Conservation (phyloP, 2,329 filamentous ascomycete species). For the Tothia fuscella region DNA sequence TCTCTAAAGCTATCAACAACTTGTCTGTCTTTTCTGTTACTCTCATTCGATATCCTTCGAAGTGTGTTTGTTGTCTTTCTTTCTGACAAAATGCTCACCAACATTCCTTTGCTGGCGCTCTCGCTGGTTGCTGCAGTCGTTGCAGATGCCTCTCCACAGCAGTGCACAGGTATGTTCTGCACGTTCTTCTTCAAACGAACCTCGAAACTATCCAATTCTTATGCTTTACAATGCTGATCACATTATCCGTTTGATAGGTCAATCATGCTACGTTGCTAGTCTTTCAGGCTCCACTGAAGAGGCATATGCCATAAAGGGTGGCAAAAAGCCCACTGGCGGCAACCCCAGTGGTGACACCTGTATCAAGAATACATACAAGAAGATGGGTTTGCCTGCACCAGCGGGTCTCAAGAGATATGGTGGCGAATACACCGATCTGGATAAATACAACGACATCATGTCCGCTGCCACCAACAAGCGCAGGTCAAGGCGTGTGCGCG, state of each 20-base stretch:
- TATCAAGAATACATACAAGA: conserved; percentile 1
- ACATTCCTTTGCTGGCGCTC: conserved; percentile 10
- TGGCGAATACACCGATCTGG: not conserved
- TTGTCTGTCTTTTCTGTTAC: too few species aligned
- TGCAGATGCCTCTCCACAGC: not conserved
- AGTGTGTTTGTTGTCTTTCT: conserved; percentile 12
- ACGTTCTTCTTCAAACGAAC: not conserved
- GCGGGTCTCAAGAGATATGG: not conserved
- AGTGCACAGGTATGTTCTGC: not conserved
- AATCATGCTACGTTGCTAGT: conserved; percentile 6
- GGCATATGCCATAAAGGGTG: not conserved
- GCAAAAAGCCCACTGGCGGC: conserved; percentile 3
- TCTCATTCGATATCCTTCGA: too few species aligned
- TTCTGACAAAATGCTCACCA: not conserved
- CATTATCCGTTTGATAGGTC: not conserved
- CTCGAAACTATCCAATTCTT: not conserved
- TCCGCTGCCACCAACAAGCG: too few species aligned
- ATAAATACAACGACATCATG: conserved; percentile 4
- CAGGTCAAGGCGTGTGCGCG: too few species aligned
- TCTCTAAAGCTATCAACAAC: too few species aligned
- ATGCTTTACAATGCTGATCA: not conserved
- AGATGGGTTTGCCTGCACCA: conserved; percentile 3
- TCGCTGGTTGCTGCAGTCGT: not conserved
- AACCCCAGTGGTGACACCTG: conserved; percentile 2
- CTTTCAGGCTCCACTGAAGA: conserved; percentile 4